Conservation (phyloP, 306 rosid genomes). For the Canavalia gladiata region DNA sequence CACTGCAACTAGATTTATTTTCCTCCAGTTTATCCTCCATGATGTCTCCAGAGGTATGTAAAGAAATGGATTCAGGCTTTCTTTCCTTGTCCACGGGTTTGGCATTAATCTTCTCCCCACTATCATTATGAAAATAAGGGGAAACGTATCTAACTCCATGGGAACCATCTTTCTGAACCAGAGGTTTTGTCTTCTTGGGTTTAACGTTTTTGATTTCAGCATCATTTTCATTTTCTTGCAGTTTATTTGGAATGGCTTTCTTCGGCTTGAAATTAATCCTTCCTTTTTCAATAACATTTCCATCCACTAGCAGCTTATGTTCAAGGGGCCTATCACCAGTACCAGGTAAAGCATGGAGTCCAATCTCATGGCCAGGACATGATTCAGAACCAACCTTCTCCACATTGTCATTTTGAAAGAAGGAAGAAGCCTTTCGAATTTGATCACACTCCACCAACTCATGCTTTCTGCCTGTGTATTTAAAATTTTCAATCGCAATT, state of each 20-base stretch:
- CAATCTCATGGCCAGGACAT: not conserved
- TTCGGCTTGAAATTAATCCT: slow-evolving; percentile 14
- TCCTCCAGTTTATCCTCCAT: slow-evolving; percentile 8
- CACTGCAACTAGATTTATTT: not conserved
- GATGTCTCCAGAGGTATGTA: not conserved
- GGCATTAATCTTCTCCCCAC: slow-evolving; percentile 4
- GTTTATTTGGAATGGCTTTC: not conserved
- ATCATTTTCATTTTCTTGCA: slow-evolving; percentile 13
- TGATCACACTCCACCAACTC: not conserved
- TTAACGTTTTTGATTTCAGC: not conserved
- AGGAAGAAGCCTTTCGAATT: slow-evolving; percentile 15
- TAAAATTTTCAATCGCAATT: not conserved
- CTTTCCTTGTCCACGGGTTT: not conserved
- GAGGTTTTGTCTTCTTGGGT: not conserved
- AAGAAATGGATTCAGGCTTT: not conserved
- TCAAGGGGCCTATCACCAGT: not conserved
- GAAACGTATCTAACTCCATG: slow-evolving; percentile 27
- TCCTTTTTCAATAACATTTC: not conserved
- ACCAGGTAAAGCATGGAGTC: too few relatives aligned
- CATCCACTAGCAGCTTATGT: not conserved
- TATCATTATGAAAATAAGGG: slow-evolving; percentile 23
- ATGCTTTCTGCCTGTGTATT: not conserved
- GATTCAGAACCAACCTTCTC: not conserved
- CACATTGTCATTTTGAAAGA: slow-evolving; percentile 22
- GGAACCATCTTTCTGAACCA: not conserved